Evolutionary conservation across 2,329 filamentous ascomycete genomes (phyloP).

Genomic region (Harringtonia lauricola): DNA sequence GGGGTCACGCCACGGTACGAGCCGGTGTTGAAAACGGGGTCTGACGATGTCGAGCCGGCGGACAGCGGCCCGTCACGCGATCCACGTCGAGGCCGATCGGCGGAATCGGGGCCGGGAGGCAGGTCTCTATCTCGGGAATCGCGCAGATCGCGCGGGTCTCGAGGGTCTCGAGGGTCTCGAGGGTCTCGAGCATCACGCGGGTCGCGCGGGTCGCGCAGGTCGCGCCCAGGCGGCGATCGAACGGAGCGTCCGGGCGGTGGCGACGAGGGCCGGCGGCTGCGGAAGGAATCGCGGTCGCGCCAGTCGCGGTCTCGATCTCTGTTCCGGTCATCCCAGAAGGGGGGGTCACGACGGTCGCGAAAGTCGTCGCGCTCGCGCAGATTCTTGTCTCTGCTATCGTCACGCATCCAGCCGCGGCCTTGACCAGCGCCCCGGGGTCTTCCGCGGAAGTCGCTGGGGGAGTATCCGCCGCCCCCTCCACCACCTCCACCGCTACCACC

Average conservation of each 20-base stretch:
- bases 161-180: slow-evolving; percentile 4
- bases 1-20: slow-evolving; percentile 47
- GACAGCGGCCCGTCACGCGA: slow-evolving; percentile 66
- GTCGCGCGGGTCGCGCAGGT: slow-evolving; percentile 43
- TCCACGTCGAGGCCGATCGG: slow-evolving; percentile 51
- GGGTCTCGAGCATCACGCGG: slow-evolving; percentile 53
- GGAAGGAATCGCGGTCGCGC: slow-evolving; percentile 41
- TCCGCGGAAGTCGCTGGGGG: slow-evolving; percentile 57
- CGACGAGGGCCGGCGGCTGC: slow-evolving; percentile 50
- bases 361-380: slow-evolving; percentile 39
- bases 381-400: slow-evolving; percentile 49
- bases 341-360: not conserved
- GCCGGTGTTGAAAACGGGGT: slow-evolving; percentile 46
- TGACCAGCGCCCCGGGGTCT: slow-evolving; percentile 45
- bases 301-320: slow-evolving; percentile 44
- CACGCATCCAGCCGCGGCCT: slow-evolving; percentile 48
- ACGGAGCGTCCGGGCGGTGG: slow-evolving; percentile 37
- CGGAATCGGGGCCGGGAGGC: slow-evolving; percentile 51
- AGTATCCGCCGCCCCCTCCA: too few relatives aligned
- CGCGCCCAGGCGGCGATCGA: slow-evolving; percentile 40
- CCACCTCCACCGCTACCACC: slow-evolving; percentile 50
- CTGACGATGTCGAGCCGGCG: slow-evolving; percentile 59
- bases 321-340: slow-evolving; percentile 32
- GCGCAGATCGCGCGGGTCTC: slow-evolving; percentile 22
- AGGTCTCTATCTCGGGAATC: slow-evolving; percentile 52